These are phyloP conservation scores for Xerocomus cyaneibrunnescens DNA, from an alignment of 1,284 basidiomycete genomes.

Conservation along the genomic window DNA sequence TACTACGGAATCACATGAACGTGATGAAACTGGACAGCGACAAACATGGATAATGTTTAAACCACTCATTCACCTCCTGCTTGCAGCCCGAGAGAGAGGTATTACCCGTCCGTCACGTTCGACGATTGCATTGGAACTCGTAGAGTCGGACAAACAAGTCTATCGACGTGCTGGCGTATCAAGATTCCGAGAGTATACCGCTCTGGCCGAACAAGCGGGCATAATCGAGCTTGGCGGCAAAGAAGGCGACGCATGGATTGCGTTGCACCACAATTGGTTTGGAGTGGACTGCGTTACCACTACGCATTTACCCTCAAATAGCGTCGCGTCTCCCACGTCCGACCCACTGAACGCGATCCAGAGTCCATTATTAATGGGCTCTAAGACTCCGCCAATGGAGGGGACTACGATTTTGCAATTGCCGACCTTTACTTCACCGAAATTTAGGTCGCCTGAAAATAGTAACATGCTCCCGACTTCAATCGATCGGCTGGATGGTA, in stretches of 20 bases:
- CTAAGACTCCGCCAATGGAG: slow-evolving; percentile 10
- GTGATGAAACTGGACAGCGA: slow-evolving; percentile 5
- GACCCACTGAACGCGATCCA: slow-evolving; percentile 8
- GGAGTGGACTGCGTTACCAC: neutral
- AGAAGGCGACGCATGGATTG: slow-evolving; percentile 47
- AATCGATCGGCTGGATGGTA: neutral
- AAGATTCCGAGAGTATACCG: slow-evolving; percentile 46
- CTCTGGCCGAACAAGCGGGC: slow-evolving; percentile 44
- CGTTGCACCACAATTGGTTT: slow-evolving; percentile 39
- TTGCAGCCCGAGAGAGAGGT: slow-evolving; percentile 34
- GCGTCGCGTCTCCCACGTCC: slow-evolving; percentile 17
- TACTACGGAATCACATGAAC: slow-evolving; percentile 1
- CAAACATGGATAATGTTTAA: slow-evolving; percentile 21
- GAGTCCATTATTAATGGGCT: slow-evolving; percentile 7
- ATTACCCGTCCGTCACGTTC: slow-evolving; percentile 39
- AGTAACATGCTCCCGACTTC: neutral
- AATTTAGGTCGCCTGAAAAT: neutral
- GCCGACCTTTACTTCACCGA: neutral
- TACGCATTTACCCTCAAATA: neutral
- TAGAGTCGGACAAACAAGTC: slow-evolving; percentile 34
- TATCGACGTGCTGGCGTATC: slow-evolving; percentile 45
- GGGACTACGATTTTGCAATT: neutral
- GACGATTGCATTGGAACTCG: slow-evolving; percentile 39
- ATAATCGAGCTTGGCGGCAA: slow-evolving; percentile 50
- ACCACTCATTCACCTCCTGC: slow-evolving; percentile 29